phyloP scores from a whole-genome alignment of 176 grass and related monocot genomes.

The Avena sativa region DNA sequence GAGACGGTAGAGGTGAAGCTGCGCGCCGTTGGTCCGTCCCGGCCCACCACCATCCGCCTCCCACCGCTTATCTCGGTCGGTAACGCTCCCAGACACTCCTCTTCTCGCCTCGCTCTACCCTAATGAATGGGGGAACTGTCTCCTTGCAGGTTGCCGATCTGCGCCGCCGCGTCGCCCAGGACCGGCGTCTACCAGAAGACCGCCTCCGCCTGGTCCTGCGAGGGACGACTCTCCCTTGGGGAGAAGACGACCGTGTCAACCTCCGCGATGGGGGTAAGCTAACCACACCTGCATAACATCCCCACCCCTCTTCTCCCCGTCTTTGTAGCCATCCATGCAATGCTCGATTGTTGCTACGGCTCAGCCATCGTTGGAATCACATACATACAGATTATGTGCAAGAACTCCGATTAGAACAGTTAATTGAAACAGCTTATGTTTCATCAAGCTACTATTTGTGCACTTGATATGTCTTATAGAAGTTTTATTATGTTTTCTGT shows the following conservation, averaged over 20 bases:
- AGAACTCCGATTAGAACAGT: neutral
- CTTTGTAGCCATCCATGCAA: neutral
- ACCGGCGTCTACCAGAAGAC: slow-evolving; percentile 55
- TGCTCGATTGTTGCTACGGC: neutral
- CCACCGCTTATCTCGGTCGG: slow-evolving; percentile 67
- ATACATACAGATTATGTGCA: neutral
- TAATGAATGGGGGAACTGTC: slow-evolving; percentile 18
- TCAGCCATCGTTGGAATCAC: neutral
- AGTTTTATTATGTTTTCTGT: neutral
- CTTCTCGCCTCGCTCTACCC: neutral
- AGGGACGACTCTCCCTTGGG: slow-evolving; percentile 57
- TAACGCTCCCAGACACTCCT: neutral
- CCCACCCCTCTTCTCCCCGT: neutral
- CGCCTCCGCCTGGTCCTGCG: slow-evolving; percentile 75
- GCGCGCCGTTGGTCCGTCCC: slow-evolving; percentile 61
- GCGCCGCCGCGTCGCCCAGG: slow-evolving; percentile 54
- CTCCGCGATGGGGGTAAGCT: slow-evolving; percentile 56
- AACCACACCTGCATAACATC: no score
- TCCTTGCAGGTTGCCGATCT: slow-evolving; percentile 64
- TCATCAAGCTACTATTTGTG: neutral
- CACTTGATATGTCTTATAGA: neutral
- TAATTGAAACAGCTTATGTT: neutral
- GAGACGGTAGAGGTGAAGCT: slow-evolving; percentile 64
- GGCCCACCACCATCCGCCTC: slow-evolving; percentile 60
- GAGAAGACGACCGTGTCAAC: slow-evolving; percentile 52